These are phyloP conservation scores for Flaveria linearis DNA, from an alignment of 129 eudicot species.

Conservation along the genomic window DNA sequence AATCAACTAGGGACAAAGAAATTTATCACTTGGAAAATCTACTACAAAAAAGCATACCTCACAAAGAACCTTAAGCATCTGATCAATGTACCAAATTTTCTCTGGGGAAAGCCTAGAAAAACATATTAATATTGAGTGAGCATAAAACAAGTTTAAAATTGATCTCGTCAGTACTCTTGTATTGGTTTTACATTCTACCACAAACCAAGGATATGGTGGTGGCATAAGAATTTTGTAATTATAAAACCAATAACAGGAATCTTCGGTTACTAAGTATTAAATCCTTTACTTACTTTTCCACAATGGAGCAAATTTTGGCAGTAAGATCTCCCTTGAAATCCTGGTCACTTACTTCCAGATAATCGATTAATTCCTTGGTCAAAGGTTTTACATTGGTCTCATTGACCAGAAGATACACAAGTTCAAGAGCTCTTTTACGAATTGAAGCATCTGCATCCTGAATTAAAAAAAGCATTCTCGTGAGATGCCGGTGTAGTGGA, in stretches of 20 bases:
- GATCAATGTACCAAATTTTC: conserved; percentile 95
- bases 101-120: conserved; percentile 86
- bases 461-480: conserved; percentile 11
- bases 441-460: conserved; percentile 99
- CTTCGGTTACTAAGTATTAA: background rate
- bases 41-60: conserved; percentile 57
- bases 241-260: conserved; percentile 8
- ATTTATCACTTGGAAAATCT: conserved; percentile 14
- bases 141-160: background rate
- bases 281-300: conserved; percentile 73
- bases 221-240: conserved; percentile 5
- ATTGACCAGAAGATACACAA: conserved; percentile 86
- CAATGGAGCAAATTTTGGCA: conserved; percentile 93
- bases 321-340: conserved; percentile 96
- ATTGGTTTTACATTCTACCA: background rate
- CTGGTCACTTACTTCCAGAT: conserved; percentile 88
- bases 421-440: conserved; percentile 95
- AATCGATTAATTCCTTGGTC: conserved; percentile 88
- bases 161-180: background rate
- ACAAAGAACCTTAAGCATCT: conserved; percentile 93
- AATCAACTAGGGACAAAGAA: background rate
- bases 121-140: conserved; percentile 11
- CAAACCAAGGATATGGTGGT: background rate
- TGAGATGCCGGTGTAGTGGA: conserved; percentile 22
- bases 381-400: conserved; percentile 86